Base-by-base conservation (phyloP, 306 rosid genomes). In the Mimosa bimucronata region DNA sequence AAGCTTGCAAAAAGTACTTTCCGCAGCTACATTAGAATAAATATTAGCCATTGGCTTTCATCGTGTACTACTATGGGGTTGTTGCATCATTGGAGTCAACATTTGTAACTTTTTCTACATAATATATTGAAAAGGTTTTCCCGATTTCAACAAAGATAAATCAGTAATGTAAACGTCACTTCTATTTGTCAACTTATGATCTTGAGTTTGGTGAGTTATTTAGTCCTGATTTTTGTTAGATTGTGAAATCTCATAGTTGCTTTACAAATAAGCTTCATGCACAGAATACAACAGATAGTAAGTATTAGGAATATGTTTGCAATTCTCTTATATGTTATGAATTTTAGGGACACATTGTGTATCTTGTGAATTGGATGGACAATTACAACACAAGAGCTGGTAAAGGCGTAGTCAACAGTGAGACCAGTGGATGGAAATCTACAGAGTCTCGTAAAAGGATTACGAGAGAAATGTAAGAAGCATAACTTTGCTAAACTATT, bases 401-500 rank as follows among this genome's bases (percentile, higher is more conserved):
- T 38, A 37, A 21, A 28, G 77, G 52, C 16, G 77, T 9, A 8
- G 52, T 55, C 60, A 75, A 50, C 9, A 29, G 3, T 4, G 28
- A 11, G 12, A 41, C 61, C 11, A 4, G 14, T 13, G 18, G 26
- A 34, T 80, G 87, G 87, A 76, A 71, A 84, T 12, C 38, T 9
- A 14, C 31, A 3, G 81, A 53, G 40, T 71, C 7, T 55, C 82
- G 84, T 6, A 26, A 2, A 52, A 14, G 0, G 16, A 6, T 80
- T 18, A 26, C 53, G 26, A 80, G 26, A 30, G 16, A 9, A 55
- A 2, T 81, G 87, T 84, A 84, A 76, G 82, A 71, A 42, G 12
- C 65, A 40, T 64, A 29, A 5, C 55, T 29, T 62, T 64, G 31
- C 46, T 11, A 68, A n/a, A 48, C 38, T 68, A 21, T 61, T 58